phyloP scores from a whole-genome alignment of 2,329 filamentous ascomycete species.

The Penicillium rolfsii region DNA sequence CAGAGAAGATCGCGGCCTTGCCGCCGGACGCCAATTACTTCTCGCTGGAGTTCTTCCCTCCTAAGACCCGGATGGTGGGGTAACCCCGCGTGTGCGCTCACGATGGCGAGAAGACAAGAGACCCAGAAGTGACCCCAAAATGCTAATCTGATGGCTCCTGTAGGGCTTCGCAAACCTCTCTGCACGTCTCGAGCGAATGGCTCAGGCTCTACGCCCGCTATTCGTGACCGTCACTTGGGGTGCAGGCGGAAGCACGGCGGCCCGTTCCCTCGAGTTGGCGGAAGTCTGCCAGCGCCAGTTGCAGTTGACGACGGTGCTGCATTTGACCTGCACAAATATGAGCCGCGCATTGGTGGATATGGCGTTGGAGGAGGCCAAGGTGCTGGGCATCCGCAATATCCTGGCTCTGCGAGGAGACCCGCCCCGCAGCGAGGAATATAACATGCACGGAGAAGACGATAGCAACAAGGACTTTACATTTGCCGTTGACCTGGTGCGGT shows the following conservation, averaged over 20 bases:
- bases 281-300: slow-evolving; percentile 93
- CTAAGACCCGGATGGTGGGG: slow-evolving; percentile 83
- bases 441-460: slow-evolving; percentile 62
- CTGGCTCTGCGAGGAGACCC: slow-evolving; percentile 90
- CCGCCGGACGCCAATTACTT: slow-evolving; percentile 82
- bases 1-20: slow-evolving; percentile 90
- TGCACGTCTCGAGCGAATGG: slow-evolving; percentile 92
- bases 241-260: slow-evolving; percentile 87
- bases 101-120: slow-evolving; percentile 2
- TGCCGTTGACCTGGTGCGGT: slow-evolving; percentile 84
- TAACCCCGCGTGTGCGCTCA: slow-evolving; percentile 32
- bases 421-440: slow-evolving; percentile 85
- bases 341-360: slow-evolving; percentile 81
- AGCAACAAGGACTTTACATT: slow-evolving; percentile 80
- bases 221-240: slow-evolving; percentile 99
- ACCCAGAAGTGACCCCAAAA: slow-evolving; percentile 6
- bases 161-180: slow-evolving; percentile 89
- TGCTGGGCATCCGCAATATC: slow-evolving; percentile 88
- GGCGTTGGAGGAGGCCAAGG: slow-evolving; percentile 87
- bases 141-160: slow-evolving; percentile 29
- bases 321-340: slow-evolving; percentile 98
- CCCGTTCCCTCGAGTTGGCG: slow-evolving; percentile 89
- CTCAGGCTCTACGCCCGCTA: slow-evolving; percentile 82
- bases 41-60: slow-evolving; percentile 98
- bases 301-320: slow-evolving; percentile 89